These are phyloP conservation scores for Dillenia turbinata DNA, from an alignment of 164 flowering plant species.

Conservation along the genomic window DNA sequence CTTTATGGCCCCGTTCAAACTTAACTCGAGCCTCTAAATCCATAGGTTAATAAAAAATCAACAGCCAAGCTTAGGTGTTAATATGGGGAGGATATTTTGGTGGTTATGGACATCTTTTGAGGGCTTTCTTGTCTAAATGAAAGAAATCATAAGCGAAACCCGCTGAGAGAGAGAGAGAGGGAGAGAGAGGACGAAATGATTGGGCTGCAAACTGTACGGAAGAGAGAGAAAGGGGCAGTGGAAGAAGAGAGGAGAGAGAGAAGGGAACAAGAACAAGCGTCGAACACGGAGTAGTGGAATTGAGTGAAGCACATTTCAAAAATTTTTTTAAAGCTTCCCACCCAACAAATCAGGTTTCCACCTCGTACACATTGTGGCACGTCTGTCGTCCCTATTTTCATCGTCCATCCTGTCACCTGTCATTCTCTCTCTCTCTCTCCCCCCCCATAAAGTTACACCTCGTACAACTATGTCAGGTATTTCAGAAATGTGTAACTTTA, in stretches of 20 bases:
- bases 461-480: too few relatives aligned
- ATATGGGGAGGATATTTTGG: background rate
- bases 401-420: too few relatives aligned
- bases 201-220: conserved; percentile 11
- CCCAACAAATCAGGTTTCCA: background rate
- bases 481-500: too few relatives aligned
- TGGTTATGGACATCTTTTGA: background rate
- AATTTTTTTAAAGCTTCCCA: too few relatives aligned
- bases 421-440: too few relatives aligned
- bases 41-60: background rate
- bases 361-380: background rate
- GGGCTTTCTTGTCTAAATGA: background rate
- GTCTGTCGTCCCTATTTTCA: too few relatives aligned
- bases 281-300: conserved; percentile 11
- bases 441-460: too few relatives aligned
- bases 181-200: conserved; percentile 12
- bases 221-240: background rate
- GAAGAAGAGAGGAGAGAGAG: background rate
- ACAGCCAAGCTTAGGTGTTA: background rate
- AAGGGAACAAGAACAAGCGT: conserved; percentile 3
- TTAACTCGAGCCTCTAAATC: too few relatives aligned
- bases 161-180: conserved; percentile 1
- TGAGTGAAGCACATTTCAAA: background rate
- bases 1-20: too few relatives aligned
- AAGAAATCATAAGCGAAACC: background rate